A percentile compares a stretch with the other conserved stretches of the same genome.
phyloP scores from a whole-genome alignment of 2,329 filamentous ascomycete genomes.

The Colletotrichum coccodes region DNA sequence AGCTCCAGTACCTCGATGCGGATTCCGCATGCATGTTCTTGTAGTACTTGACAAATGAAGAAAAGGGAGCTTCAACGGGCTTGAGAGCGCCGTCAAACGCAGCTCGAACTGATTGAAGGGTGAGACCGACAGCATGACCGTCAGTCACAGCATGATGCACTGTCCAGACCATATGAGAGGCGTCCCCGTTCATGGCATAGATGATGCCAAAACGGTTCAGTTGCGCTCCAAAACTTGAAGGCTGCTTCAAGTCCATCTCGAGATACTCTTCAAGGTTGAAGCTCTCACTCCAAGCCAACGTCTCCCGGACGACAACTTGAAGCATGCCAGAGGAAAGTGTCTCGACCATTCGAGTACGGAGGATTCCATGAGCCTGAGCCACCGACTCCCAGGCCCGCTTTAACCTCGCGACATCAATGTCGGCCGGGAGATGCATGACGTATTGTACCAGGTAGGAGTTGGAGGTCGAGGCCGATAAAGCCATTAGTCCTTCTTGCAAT shows the following conservation, averaged over 20 bases:
- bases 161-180: conserved; percentile 34
- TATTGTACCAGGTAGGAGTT: conserved; percentile 25
- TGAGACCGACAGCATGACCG: conserved; percentile 24
- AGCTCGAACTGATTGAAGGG: conserved; percentile 8
- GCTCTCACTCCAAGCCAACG: conserved; percentile 16
- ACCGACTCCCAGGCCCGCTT: conserved; percentile 25
- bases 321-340: conserved; percentile 45
- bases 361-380: conserved; percentile 25
- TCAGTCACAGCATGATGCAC: conserved; percentile 30
- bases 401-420: background rate
- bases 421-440: background rate
- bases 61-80: background rate
- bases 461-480: conserved; percentile 5
- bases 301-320: conserved; percentile 56
- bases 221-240: conserved; percentile 26
- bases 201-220: conserved; percentile 35
- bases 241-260: background rate
- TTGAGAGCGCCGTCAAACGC: background rate
- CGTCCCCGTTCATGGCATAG: background rate
- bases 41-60: conserved; percentile 29
- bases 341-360: conserved; percentile 37
- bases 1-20: conserved; percentile 23
- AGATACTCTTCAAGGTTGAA: conserved; percentile 20
- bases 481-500: conserved; percentile 24
- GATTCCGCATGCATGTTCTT: background rate